Evolutionary conservation across 1,284 basidiomycete genomes (phyloP).

Genomic region (Ceratorhiza oryzae-sativae): DNA sequence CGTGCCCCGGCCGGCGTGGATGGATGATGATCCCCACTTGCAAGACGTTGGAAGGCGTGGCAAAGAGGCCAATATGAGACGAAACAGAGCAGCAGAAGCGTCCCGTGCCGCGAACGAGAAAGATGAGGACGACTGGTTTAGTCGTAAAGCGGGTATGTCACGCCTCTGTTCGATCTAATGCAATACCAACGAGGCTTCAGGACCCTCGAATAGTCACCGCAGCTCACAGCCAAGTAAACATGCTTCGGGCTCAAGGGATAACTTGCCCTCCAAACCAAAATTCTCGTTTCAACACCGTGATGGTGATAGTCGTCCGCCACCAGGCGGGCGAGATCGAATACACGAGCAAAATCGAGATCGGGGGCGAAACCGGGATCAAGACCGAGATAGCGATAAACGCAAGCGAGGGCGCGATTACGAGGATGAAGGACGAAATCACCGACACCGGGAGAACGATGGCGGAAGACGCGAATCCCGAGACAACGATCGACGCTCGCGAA

Average conservation of each 20-base stretch:
- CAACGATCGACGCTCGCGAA: conserved; percentile 9
- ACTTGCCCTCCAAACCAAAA: conserved; percentile 22
- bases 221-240: background rate
- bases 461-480: conserved; percentile 9
- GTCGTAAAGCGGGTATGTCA: conserved; percentile 10
- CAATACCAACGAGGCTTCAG: background rate
- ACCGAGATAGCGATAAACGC: conserved; percentile 17
- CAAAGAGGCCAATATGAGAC: conserved; percentile 30
- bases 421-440: conserved; percentile 29
- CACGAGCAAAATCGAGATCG: conserved; percentile 17
- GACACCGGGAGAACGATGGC: conserved; percentile 2
- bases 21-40: conserved; percentile 30
- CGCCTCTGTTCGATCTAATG: background rate
- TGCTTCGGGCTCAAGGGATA: background rate
- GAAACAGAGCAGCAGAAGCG: conserved; percentile 31
- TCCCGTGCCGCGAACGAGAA: conserved; percentile 9
- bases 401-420: conserved; percentile 32
- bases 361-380: conserved; percentile 12
- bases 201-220: background rate
- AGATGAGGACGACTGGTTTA: conserved; percentile 35
- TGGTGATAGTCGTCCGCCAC: background rate
- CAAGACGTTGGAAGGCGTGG: conserved; percentile 33
- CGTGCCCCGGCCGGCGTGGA: conserved; percentile 24
- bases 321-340: background rate
- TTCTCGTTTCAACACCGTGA: conserved; percentile 6